Base-by-base conservation (phyloP, 371 early-diverging fungal species). In the Batrachochytrium dendrobatidis region DNA sequence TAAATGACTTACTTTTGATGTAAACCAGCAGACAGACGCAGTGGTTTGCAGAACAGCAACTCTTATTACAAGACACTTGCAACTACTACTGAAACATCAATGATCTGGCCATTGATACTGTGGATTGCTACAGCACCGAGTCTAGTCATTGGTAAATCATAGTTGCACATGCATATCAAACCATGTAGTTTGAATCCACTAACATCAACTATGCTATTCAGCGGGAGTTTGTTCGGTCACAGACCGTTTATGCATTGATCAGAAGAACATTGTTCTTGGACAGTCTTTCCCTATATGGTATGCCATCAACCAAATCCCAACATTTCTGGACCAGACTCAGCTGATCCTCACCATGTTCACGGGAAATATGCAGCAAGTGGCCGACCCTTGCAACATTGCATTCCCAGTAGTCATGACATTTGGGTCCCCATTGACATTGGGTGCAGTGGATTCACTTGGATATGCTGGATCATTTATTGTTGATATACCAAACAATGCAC, bases 231-330 rank as follows among this genome's bases (percentile, higher is more conserved):
- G 49, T 18, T 48, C 49, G 12, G 12, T 48, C 12, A 48, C 49
- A 29, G 49, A 48, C 49, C 49, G 49, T 12, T 29, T 48, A 29
- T 48, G 49, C 49, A 48, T 48, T 29, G 49, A 48, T 22, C 8
- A 24, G 12, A 7, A 48, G 12, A 29, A 12, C 29, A 29, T 48
- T 6, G 49, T 18, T 8, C 8, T 48, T 18, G 49, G 49, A 6
- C 8, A 48, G 8, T 29, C 12, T 22, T 29, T 48, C 6, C 6
- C 49, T 22, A 8, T 48, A 29, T 48, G 49, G 49, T 48, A 8
- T 48, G 12, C 49, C 12, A 8, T 8, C 25, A 48, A 48, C 49
- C 49, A 24, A 7, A 8, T 48, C 25, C 49, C 49, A 29, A 8
- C 49, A 22, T 12, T 8, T 29, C 12, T 18, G 12, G 39, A 39